Evolutionary conservation across 2,329 filamentous ascomycete genomes (phyloP).

Genomic region (Venturia asperata): DNA sequence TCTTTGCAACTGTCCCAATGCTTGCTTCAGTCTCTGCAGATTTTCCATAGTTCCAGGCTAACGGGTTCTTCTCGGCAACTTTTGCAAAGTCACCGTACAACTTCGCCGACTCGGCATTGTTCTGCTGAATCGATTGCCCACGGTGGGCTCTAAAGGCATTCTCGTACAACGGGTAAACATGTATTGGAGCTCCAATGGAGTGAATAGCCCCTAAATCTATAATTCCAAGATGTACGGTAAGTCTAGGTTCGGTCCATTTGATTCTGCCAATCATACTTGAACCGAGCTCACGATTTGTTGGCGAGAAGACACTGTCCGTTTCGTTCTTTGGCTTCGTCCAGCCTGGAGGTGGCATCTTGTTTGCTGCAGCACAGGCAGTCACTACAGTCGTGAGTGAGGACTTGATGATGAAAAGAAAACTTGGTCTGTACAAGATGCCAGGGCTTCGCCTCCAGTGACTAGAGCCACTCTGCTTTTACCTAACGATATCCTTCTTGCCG

Average conservation of each 20-base stretch:
- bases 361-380: conserved; percentile 45
- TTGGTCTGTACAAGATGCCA: conserved; percentile 47
- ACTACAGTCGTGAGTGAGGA: conserved; percentile 33
- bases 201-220: conserved; percentile 51
- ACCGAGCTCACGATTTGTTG: conserved; percentile 35
- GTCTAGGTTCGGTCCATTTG: conserved; percentile 14
- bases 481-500: conserved; percentile 49
- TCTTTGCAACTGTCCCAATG: conserved; percentile 49
- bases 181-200: conserved; percentile 55
- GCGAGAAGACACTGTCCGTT: conserved; percentile 44
- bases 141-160: conserved; percentile 54
- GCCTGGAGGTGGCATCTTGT: conserved; percentile 50
- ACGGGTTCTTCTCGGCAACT: conserved; percentile 46
- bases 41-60: conserved; percentile 52
- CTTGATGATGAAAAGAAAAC: conserved; percentile 14
- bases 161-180: conserved; percentile 62
- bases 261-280: conserved; percentile 14
- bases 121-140: conserved; percentile 48
- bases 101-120: conserved; percentile 51
- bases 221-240: neutral
- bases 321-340: conserved; percentile 48
- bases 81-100: conserved; percentile 56
- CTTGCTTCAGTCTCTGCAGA: conserved; percentile 39
- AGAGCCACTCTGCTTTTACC: conserved; percentile 51
- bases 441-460: conserved; percentile 57